phyloP scores from a whole-genome alignment of 176 grass and related monocot genomes.

The Saccharum spontaneum region DNA sequence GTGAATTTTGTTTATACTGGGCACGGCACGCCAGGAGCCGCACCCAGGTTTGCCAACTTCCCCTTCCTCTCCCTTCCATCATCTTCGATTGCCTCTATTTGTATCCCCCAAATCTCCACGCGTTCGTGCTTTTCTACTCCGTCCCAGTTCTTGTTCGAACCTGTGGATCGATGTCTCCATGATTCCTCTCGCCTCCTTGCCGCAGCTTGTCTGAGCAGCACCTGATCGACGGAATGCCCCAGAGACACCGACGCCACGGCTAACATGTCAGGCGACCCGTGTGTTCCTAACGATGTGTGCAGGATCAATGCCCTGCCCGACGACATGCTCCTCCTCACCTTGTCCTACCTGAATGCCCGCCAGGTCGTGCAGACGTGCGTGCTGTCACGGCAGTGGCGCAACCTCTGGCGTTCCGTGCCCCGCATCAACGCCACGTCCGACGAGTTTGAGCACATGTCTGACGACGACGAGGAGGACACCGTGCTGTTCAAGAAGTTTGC shows the following conservation, averaged over 20 bases:
- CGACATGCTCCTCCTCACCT: neutral
- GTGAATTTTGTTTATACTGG: no score
- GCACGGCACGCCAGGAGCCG: no score
- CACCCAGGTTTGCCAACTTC: neutral
- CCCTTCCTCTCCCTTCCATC: neutral
- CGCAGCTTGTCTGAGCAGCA: neutral
- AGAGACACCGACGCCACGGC: neutral
- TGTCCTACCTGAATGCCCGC: neutral
- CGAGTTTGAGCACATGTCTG: neutral
- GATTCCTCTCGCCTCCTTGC: neutral
- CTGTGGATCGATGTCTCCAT: neutral
- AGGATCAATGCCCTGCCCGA: constrained; percentile 21
- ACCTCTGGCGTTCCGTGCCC: constrained; percentile 26
- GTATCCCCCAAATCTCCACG: neutral
- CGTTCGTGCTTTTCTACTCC: neutral
- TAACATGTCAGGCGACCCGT: neutral
- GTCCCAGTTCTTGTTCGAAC: neutral
- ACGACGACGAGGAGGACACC: rapidly evolving
- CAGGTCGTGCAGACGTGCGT: neutral
- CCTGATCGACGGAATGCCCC: constrained; percentile 19
- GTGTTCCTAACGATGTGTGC: neutral
- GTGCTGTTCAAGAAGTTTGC: constrained; percentile 26
- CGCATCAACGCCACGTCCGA: neutral
- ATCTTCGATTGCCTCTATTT: neutral
- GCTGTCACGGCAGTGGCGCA: constrained; percentile 21